These are phyloP conservation scores for Magnaporthiopsis incrustans DNA, from an alignment of 2,329 filamentous ascomycete species.

Conservation along the genomic window DNA sequence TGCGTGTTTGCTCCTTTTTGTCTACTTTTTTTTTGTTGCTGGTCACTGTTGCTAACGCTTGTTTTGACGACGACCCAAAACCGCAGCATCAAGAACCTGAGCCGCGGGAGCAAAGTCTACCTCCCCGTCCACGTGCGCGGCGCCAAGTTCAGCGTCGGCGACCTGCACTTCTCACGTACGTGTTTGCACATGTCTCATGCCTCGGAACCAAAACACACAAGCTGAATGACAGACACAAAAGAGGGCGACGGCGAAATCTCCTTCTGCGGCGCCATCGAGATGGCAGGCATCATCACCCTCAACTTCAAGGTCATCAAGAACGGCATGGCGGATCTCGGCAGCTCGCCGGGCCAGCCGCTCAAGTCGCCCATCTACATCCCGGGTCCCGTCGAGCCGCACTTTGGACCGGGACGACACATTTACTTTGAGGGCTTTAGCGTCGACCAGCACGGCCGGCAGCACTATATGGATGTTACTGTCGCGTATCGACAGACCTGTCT, in stretches of 20 bases:
- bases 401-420: conserved; percentile 71
- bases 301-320: conserved; percentile 84
- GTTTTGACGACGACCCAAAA: background rate
- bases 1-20: conserved; percentile 12
- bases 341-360: conserved; percentile 30
- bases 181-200: too few species aligned
- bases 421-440: conserved; percentile 90
- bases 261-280: conserved; percentile 86
- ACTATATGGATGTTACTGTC: conserved; percentile 79
- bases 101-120: conserved; percentile 56
- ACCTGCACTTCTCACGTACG: conserved; percentile 70
- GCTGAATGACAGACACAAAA: conserved; percentile 20
- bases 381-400: conserved; percentile 81
- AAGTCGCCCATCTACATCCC: conserved; percentile 81
- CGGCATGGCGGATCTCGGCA: conserved; percentile 61
- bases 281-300: conserved; percentile 76
- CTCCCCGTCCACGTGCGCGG: conserved; percentile 80
- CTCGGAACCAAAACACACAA: too few species aligned
- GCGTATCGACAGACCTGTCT: conserved; percentile 79
- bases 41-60: background rate
- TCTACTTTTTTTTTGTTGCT: background rate
- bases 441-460: conserved; percentile 80
- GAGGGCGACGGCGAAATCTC: conserved; percentile 87
- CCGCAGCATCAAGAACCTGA: conserved; percentile 24
- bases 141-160: conserved; percentile 84